phyloP scores from a whole-genome alignment of 1,284 basidiomycete genomes.

The Wolfiporia cocos region DNA sequence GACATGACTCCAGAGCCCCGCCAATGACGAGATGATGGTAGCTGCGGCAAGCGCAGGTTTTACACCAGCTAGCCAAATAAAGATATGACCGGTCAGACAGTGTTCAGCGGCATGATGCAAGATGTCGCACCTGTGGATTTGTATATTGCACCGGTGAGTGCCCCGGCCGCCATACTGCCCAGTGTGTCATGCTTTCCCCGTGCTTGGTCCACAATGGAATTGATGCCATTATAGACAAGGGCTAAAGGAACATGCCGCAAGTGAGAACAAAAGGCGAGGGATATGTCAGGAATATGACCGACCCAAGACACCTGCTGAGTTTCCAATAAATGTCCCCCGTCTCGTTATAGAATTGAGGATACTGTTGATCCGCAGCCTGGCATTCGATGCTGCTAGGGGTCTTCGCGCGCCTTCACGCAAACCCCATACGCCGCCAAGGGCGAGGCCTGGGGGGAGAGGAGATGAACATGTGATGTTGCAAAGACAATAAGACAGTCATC shows the following conservation, averaged over 20 bases:
- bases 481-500: slow-evolving; percentile 67
- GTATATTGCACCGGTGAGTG: slow-evolving; percentile 86
- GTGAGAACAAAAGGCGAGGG: slow-evolving; percentile 29
- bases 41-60: slow-evolving; percentile 87
- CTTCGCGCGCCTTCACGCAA: slow-evolving; percentile 89
- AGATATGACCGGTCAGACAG: slow-evolving; percentile 31
- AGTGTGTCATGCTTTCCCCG: slow-evolving; percentile 90
- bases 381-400: slow-evolving; percentile 79
- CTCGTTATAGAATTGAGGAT: slow-evolving; percentile 95
- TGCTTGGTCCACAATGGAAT: slow-evolving; percentile 86
- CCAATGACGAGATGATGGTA: slow-evolving; percentile 81
- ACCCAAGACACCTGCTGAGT: slow-evolving; percentile 98
- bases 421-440: slow-evolving; percentile 92
- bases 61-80: slow-evolving; percentile 68
- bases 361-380: slow-evolving; percentile 92
- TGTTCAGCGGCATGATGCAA: slow-evolving; percentile 5
- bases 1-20: slow-evolving; percentile 89
- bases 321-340: slow-evolving; percentile 96
- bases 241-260: slow-evolving; percentile 39
- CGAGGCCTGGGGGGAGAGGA: slow-evolving; percentile 70
- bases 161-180: slow-evolving; percentile 92
- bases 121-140: slow-evolving; percentile 82
- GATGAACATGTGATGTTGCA: slow-evolving; percentile 64
- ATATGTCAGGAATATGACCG: slow-evolving; percentile 27
- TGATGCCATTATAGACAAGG: slow-evolving; percentile 94